Base-by-base conservation (phyloP, 176 grass and related monocot species). In the Oryza nivara region DNA sequence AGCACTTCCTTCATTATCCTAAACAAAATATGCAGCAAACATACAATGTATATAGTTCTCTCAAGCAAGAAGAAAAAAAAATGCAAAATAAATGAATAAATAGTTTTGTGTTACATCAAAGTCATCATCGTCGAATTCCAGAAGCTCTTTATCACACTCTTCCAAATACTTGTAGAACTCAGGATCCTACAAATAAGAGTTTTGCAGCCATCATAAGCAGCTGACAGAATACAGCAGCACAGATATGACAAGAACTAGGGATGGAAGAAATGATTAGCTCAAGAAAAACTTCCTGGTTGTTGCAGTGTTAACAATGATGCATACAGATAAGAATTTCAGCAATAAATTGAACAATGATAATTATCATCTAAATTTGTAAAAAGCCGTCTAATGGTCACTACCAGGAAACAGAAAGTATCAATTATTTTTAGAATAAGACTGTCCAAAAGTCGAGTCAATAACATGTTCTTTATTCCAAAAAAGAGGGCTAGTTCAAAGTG, bases 141-240 rank as follows among this genome's bases (percentile, higher is more conserved):
- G 70, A 73, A 98, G 93, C 65, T 89, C 89, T 72, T 95, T 93
- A 67, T 93, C 96, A 75, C 72, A 78, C 67, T 92, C 80, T 89
- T 95, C 83, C 41, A 98, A 78, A 91, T 93, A 98, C 74, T 93
- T 80, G 82, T 89, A 90, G 83, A 98, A 98, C 16, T 95, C 96
- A 23, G 93, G 96, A 86, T 98, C 93, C 96, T 95, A 87, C 69
- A 87, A 45, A 2, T 76, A 65, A 80, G 58, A 85, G 26, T 19
- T 56, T 4, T 41, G 76, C 32, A 77, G 82, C 48, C 54, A 78
- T 74, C 46, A 79, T 58, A 49, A 73, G 51, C 16, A 86, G 25
- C 69, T 36, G 78, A 83, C 11, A 54, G 7, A 60, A 68, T 20
- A 63, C 20, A 74, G 10, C 43, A 30, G 17, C 10, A 70, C 3